Evolutionary conservation across 148 eudicot species (phyloP).

Genomic region (Heliamphora exappendiculata): DNA sequence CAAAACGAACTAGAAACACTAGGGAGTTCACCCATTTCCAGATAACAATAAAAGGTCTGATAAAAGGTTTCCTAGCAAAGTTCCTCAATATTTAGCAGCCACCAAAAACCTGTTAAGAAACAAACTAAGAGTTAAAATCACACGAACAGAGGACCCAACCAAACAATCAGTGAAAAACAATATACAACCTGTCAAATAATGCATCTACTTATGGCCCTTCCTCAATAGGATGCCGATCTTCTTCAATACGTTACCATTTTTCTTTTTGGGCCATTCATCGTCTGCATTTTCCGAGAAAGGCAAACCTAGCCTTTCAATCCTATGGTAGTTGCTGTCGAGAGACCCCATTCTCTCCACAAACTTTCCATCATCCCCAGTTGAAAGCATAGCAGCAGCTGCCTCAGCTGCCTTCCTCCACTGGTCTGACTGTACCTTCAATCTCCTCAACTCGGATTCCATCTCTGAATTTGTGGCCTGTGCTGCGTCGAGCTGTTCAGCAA

Average conservation of each 20-base stretch:
- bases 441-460: conserved; percentile 71
- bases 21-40: conserved; percentile 2
- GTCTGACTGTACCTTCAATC: conserved; percentile 74
- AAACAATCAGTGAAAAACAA: background rate
- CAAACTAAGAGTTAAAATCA: background rate
- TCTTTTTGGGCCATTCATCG: conserved; percentile 70
- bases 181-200: conserved; percentile 9
- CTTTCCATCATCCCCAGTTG: conserved; percentile 47
- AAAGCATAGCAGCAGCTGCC: conserved; percentile 86
- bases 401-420: conserved; percentile 96
- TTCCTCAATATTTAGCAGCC: background rate
- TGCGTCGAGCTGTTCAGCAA: conserved; percentile 58
- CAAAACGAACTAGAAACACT: no score
- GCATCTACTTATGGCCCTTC: conserved; percentile 56
- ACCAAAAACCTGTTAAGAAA: conserved; percentile 6
- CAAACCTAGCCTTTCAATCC: conserved; percentile 52
- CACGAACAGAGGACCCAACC: background rate
- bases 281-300: conserved; percentile 65
- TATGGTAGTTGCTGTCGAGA: conserved; percentile 47
- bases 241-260: conserved; percentile 66
- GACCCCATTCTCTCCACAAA: conserved; percentile 53
- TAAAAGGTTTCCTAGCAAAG: background rate
- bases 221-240: conserved; percentile 69
- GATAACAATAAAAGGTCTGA: conserved; percentile 5
- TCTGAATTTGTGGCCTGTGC: conserved; percentile 54